These are phyloP conservation scores for Dalbergia oliveri DNA, from an alignment of 306 rosid species.

Conservation along the genomic window DNA sequence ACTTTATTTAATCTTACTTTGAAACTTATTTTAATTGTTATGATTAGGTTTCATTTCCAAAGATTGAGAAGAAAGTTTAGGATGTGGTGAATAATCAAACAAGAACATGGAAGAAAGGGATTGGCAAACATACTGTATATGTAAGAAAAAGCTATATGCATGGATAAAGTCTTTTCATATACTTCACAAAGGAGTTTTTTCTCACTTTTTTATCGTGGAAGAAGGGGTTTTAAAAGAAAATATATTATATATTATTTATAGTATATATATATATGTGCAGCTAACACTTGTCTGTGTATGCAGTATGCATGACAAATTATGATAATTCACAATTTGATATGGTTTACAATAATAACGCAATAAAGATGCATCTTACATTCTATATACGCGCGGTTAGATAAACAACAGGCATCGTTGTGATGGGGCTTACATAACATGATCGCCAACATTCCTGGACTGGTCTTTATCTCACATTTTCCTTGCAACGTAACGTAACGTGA, in stretches of 20 bases:
- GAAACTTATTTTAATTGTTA: too few species aligned
- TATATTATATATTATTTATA: too few species aligned
- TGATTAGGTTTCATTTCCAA: too few species aligned
- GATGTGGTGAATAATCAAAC: constrained; percentile 46
- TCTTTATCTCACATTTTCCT: constrained; percentile 30
- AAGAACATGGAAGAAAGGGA: constrained; percentile 39
- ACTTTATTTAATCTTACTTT: too few species aligned
- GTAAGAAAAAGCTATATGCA: background rate
- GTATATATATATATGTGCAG: too few species aligned
- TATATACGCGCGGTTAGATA: background rate
- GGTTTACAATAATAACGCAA: background rate
- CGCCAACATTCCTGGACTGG: constrained; percentile 14
- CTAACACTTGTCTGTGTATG: too few species aligned
- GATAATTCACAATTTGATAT: too few species aligned
- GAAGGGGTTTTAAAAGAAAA: too few species aligned
- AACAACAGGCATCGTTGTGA: constrained; percentile 37
- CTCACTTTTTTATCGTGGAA: too few species aligned
- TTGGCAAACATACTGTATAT: background rate
- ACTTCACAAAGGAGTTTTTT: too few species aligned
- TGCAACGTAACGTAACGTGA: background rate
- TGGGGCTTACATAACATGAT: background rate
- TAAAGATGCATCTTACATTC: background rate
- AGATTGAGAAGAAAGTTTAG: constrained; percentile 55
- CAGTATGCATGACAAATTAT: too few species aligned
- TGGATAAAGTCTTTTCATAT: too few species aligned